Base-by-base conservation (phyloP, 2,329 filamentous ascomycete genomes). In the Paecilomyces niveus region DNA sequence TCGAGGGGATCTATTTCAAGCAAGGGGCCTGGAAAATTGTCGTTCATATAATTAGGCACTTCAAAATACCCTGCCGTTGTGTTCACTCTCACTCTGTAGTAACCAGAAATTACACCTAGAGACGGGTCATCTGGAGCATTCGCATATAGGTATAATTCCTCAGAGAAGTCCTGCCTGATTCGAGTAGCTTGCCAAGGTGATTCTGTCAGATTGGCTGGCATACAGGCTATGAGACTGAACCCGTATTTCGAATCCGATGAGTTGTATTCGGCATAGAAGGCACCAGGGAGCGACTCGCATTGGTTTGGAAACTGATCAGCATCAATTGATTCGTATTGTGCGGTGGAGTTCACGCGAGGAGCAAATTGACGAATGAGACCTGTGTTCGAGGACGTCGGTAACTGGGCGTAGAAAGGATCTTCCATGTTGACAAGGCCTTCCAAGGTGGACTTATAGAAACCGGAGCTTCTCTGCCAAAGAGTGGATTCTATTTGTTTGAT, bases 281-380 rank as follows among this genome's bases (percentile, higher is more conserved):
- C 35, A 13, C n/a, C 35, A 26, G 24, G 24, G 24, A 26, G 24
- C 24, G 24, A 26, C 24, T 26, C 24, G 24, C 24, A 26, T 26
- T 26, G 24, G 5, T 5, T 26, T 45, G 35, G 35, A 45, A 45
- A 13, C n/a, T 45, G 35, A 45, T 45, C 35, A 18, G 11, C 11
- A 45, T 45, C 8, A 45, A 45, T 18, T 9, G 35, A 18, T 18
- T 45, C n/a, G 8, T 45, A 45, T 45, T 9, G 11, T 45, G 35
- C 35, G 11, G 35, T 45, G 3, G 35, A 45, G n/a, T 45, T 45
- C 11, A 45, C 11, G 9, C 70, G 67, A 18, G 68, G 64, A 1
- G 64, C 55, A 57, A 67, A 71, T 57, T 71, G 68, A n/a, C 59
- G 61, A n/a, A 67, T 55, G 1, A 69, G 58, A 13, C 70, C 70